phyloP scores from a whole-genome alignment of 495 filamentous ascomycete species.

The Collariella sp. region DNA sequence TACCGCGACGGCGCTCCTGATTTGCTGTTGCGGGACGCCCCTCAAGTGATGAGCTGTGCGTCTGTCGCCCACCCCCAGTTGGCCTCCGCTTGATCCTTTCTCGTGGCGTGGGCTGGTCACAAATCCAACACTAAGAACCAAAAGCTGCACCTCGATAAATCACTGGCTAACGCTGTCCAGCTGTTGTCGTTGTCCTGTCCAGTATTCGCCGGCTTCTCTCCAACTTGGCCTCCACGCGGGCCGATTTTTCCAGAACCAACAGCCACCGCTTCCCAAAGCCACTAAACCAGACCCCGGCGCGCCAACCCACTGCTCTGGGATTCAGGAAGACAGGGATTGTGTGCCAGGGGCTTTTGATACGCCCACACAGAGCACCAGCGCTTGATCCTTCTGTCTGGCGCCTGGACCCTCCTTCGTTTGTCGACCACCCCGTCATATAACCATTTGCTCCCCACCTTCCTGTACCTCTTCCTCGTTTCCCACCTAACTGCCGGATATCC shows the following conservation, averaged over 20 bases:
- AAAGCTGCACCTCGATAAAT: background rate
- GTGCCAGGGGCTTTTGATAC: constrained; percentile 13
- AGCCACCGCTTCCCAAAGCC: constrained; percentile 11
- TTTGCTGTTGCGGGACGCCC: constrained; percentile 30
- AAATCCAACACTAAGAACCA: background rate
- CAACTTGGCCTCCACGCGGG: constrained; percentile 18
- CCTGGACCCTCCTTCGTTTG: constrained; percentile 10
- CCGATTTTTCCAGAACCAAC: constrained; percentile 13
- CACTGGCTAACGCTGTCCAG: constrained; percentile 4
- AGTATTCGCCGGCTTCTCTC: background rate
- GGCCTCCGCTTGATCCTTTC: constrained; percentile 1
- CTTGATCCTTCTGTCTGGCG: constrained; percentile 19
- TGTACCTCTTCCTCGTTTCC: constrained; percentile 23
- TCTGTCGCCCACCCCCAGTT: constrained; percentile 7
- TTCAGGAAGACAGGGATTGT: constrained; percentile 21
- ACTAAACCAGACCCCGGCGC: constrained; percentile 12
- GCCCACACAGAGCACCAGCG: constrained; percentile 15
- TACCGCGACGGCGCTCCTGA: constrained; percentile 14
- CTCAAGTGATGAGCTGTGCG: constrained; percentile 17
- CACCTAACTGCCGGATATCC: constrained; percentile 29
- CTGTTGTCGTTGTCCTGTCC: constrained; percentile 3
- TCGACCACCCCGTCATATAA: constrained; percentile 33
- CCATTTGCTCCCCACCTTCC: constrained; percentile 25
- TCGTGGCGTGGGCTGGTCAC: background rate
- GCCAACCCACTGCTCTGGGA: constrained; percentile 24